Base-by-base conservation (phyloP, 768 basidiomycete species). In the Hydnomerulius pinastri region DNA sequence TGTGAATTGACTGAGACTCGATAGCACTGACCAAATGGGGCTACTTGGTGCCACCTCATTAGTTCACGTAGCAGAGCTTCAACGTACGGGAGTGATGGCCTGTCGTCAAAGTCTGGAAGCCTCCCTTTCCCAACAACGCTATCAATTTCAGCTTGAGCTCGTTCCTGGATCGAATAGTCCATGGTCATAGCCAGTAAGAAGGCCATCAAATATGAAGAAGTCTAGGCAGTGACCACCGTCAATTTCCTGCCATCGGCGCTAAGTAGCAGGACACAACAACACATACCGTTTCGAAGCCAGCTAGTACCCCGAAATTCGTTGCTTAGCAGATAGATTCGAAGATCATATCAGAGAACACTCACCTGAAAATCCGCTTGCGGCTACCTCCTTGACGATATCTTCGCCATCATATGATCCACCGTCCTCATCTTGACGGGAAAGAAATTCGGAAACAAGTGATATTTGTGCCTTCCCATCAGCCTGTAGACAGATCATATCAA, bases 361-460 rank as follows among this genome's bases (percentile, higher is more conserved):
- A 48, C 50, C 29, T n/a, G 38, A 18, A 21, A 47, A 30, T 8
- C 17, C 38, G 13, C 35, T 48, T 10, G 17, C 51, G 5, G 46
- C 46, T 12, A 28, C 45, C 17, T 18, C 30, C 6, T 33, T 41
- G n/a, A 52, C 40, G 4, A 18, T n/a, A n/a, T n/a, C 15, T 20
- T 39, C 27, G 25, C 40, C 50, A 13, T 47, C 47, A 8, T 15
- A n/a, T 32, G 15, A 21, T 27, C n/a, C 13, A 11, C 24, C 17
- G 4, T 17, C 33, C 17, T 35, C 33, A 12, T 39, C 28, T 18
- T 23, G 21, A 25, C 23, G 39, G 4, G 11, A 17, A 13, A 50
- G 38, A 25, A 28, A 35, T 20, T 54, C 48, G 6, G 56, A 46
- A 2, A 46, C 56, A 8, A 53, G 39, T 18, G 51, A 53, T 18